These are phyloP conservation scores for Hordeum pubiflorum DNA, from an alignment of 202 grass and related monocot species.

Conservation along the genomic window DNA sequence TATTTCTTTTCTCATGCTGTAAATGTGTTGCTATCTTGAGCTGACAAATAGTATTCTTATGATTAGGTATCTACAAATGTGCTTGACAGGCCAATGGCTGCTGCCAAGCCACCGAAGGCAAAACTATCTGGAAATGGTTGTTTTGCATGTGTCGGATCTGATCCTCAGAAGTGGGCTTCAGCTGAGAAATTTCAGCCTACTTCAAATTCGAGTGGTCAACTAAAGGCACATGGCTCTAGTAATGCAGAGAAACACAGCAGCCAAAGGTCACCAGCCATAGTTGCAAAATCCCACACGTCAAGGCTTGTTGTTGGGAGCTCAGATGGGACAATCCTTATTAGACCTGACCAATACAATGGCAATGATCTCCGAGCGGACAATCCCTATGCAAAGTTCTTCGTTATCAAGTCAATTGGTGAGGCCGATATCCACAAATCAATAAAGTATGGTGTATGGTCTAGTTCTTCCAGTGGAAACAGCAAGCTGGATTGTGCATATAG, in stretches of 20 bases:
- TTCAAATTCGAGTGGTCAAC: slow-evolving; percentile 18
- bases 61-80: slow-evolving; percentile 22
- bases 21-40: neutral
- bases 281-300: slow-evolving; percentile 51
- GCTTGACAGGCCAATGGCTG: slow-evolving; percentile 22
- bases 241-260: slow-evolving; percentile 16
- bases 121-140: slow-evolving; percentile 28
- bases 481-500: slow-evolving; percentile 62
- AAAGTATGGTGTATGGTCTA: slow-evolving; percentile 95
- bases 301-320: slow-evolving; percentile 21
- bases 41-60: slow-evolving; percentile 1
- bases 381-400: slow-evolving; percentile 77
- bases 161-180: slow-evolving; percentile 47
- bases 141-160: slow-evolving; percentile 22
- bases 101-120: slow-evolving; percentile 9
- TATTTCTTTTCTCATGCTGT: neutral
- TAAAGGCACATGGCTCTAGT: slow-evolving; percentile 9
- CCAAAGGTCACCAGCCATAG: slow-evolving; percentile 21
- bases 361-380: slow-evolving; percentile 53
- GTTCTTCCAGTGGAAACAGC: slow-evolving; percentile 76
- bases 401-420: slow-evolving; percentile 91
- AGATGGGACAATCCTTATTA: slow-evolving; percentile 47
- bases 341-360: slow-evolving; percentile 51
- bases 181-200: slow-evolving; percentile 49
- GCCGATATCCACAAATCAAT: slow-evolving; percentile 94